Evolutionary conservation across 805 yeast species (phyloP).

Genomic region (Pichia membranifaciens): DNA sequence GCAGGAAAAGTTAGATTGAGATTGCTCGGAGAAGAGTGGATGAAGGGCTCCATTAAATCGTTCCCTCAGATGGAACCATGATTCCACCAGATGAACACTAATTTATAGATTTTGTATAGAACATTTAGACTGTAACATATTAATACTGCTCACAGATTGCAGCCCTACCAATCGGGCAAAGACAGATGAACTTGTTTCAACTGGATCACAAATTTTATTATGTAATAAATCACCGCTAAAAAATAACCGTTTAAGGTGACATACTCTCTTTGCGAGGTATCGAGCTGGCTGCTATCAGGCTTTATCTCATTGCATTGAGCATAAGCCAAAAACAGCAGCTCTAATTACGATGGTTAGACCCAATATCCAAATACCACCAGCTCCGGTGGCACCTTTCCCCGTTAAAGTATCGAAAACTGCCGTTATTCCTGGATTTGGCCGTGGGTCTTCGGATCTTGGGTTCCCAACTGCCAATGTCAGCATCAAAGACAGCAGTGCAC

Average conservation of each 20-base stretch:
- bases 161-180: too few relatives aligned
- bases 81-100: background rate
- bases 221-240: too few relatives aligned
- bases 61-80: constrained; percentile 35
- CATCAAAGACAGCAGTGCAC: constrained; percentile 40
- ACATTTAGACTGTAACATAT: too few relatives aligned
- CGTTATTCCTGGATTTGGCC: constrained; percentile 81
- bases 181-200: too few relatives aligned
- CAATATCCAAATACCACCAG: constrained; percentile 34
- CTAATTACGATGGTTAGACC: constrained; percentile 34
- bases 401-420: constrained; percentile 38
- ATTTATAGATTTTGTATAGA: background rate
- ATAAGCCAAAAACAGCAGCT: too few relatives aligned
- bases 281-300: too few relatives aligned
- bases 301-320: too few relatives aligned
- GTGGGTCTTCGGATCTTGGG: constrained; percentile 91
- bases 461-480: constrained; percentile 94
- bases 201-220: too few relatives aligned
- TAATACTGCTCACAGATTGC: too few relatives aligned
- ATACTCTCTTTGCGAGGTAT: too few relatives aligned
- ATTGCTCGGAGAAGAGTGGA: constrained; percentile 79
- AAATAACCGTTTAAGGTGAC: too few relatives aligned
- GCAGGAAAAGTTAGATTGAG: constrained; percentile 77
- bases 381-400: constrained; percentile 45
- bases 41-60: constrained; percentile 39